phyloP scores from a whole-genome alignment of 73 alveolate genomes.

The Paramecium primaurelia region DNA sequence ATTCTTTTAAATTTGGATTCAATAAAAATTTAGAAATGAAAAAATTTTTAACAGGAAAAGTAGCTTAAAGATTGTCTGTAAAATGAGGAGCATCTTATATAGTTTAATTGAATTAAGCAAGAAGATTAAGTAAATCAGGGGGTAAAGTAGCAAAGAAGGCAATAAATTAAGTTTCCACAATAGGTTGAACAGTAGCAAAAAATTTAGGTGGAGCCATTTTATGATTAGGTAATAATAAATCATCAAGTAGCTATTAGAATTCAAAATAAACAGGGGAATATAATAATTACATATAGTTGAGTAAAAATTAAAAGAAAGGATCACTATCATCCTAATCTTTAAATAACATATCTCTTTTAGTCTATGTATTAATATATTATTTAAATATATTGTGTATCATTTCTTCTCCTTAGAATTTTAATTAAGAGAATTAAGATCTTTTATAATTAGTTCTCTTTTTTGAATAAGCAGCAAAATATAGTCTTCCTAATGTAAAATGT shows the following conservation, averaged over 20 bases:
- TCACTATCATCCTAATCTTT: constrained; percentile 21
- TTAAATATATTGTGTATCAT: constrained; percentile 49
- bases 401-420: constrained; percentile 49
- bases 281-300: constrained; percentile 39
- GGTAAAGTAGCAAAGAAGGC: background rate
- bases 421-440: constrained; percentile 9
- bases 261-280: constrained; percentile 36
- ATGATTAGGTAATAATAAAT: background rate
- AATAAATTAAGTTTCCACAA: background rate
- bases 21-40: background rate
- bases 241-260: constrained; percentile 35
- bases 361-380: background rate
- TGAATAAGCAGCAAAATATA: constrained; percentile 58
- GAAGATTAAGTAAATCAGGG: background rate
- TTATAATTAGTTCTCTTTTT: constrained; percentile 43
- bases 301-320: constrained; percentile 39
- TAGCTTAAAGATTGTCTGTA: background rate
- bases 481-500: constrained; percentile 55
- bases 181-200: background rate
- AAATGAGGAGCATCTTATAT: constrained; percentile 27
- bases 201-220: constrained; percentile 47
- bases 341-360: background rate
- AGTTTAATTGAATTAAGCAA: background rate
- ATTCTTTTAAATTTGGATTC: background rate
- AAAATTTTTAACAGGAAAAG: background rate